phyloP scores from a whole-genome alignment of 352 stramenopile genomes.

The Globisporangium carolinianum region DNA sequence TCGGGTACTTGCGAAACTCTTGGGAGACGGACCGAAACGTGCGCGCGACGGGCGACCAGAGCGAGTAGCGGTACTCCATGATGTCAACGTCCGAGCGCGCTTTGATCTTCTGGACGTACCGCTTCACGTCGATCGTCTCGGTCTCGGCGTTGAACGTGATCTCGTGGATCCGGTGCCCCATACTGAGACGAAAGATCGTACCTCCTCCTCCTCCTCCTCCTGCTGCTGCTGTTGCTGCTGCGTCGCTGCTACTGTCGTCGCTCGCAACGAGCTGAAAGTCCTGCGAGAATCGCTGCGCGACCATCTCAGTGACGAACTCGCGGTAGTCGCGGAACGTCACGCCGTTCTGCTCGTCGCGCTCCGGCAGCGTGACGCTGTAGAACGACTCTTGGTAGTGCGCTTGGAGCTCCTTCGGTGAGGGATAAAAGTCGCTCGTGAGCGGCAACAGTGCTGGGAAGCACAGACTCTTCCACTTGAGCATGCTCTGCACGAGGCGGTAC shows the following conservation, averaged over 20 bases:
- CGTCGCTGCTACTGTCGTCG: conserved; percentile 24
- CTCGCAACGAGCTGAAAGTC: conserved; percentile 85
- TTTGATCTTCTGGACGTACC: conserved; percentile 65
- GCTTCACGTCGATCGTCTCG: conserved; percentile 74
- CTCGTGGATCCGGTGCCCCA: conserved; percentile 86
- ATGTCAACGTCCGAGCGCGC: conserved; percentile 55
- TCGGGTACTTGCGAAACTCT: conserved; percentile 79
- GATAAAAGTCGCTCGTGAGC: conserved; percentile 88
- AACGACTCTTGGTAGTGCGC: conserved; percentile 82
- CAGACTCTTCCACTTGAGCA: conserved; percentile 96
- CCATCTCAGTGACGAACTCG: conserved; percentile 82
- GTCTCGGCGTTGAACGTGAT: conserved; percentile 83
- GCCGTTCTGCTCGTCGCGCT: conserved; percentile 56
- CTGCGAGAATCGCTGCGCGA: conserved; percentile 73
- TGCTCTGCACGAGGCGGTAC: conserved; percentile 66
- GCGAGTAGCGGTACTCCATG: conserved; percentile 78
- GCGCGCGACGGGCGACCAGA: conserved; percentile 66
- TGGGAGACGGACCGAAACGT: conserved; percentile 61
- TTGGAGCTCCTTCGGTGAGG: conserved; percentile 66
- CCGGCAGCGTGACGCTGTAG: conserved; percentile 76
- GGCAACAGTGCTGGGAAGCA: conserved; percentile 93
- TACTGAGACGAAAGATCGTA: conserved; percentile 33
- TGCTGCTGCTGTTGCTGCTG: not conserved
- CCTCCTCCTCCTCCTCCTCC: no score
- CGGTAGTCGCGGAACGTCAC: conserved; percentile 67